These are phyloP conservation scores for Nosema muscidifuracis DNA, from an alignment of 371 early-diverging fungal species.

Conservation along the genomic window DNA sequence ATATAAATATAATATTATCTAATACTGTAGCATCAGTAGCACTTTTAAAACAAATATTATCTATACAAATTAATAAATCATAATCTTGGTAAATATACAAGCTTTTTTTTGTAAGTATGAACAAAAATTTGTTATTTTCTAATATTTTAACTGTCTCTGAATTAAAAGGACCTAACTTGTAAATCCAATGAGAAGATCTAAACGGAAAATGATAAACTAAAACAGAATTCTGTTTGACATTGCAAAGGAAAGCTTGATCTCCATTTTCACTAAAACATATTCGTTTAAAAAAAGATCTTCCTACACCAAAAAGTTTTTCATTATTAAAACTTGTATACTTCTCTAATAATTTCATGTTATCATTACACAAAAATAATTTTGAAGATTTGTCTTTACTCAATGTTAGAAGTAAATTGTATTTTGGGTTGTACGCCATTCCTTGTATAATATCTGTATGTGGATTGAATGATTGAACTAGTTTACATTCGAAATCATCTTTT, in stretches of 20 bases:
- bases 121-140: slow-evolving; percentile 10
- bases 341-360: slow-evolving; percentile 27
- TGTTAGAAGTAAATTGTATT: slow-evolving; percentile 27
- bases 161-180: slow-evolving; percentile 53
- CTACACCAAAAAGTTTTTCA: neutral
- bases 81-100: slow-evolving; percentile 50
- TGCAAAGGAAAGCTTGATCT: slow-evolving; percentile 23
- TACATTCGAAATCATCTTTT: neutral
- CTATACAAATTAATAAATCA: slow-evolving; percentile 35
- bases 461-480: slow-evolving; percentile 30
- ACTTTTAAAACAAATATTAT: slow-evolving; percentile 53
- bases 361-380: slow-evolving; percentile 38
- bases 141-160: slow-evolving; percentile 46
- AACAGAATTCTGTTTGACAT: slow-evolving; percentile 7
- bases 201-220: slow-evolving; percentile 37
- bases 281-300: slow-evolving; percentile 51
- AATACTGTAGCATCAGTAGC: slow-evolving; percentile 56
- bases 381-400: slow-evolving; percentile 47
- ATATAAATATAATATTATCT: slow-evolving; percentile 30
- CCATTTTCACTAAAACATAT: slow-evolving; percentile 33
- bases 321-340: slow-evolving; percentile 23
- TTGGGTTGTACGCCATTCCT: slow-evolving; percentile 46
- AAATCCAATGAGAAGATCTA: slow-evolving; percentile 24
- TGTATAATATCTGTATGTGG: slow-evolving; percentile 51
- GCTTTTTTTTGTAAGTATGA: slow-evolving; percentile 44